phyloP scores from a whole-genome alignment of 805 yeast genomes.

The Pichia eremophila region DNA sequence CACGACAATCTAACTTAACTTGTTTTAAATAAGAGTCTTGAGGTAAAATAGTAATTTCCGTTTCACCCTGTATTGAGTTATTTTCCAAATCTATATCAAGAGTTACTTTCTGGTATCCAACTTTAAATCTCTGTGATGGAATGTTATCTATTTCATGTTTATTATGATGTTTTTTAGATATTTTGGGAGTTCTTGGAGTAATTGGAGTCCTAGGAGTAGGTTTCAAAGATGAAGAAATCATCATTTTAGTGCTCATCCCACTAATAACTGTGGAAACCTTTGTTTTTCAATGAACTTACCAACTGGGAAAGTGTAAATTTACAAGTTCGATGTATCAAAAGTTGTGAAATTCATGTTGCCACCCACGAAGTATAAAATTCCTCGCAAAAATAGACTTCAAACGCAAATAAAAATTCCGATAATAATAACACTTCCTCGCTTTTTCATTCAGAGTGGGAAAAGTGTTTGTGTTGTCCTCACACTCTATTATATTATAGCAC shows the following conservation, averaged over 20 bases:
- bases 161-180: constrained; percentile 19
- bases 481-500: too few relatives aligned
- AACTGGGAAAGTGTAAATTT: too few relatives aligned
- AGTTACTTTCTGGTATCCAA: constrained; percentile 78
- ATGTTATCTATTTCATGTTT: constrained; percentile 18
- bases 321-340: not conserved
- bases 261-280: too few relatives aligned
- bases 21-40: constrained; percentile 44
- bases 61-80: constrained; percentile 53
- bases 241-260: not conserved
- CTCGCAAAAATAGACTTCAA: too few relatives aligned
- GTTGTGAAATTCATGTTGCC: constrained; percentile 6
- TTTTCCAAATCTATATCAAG: constrained; percentile 72
- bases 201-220: constrained; percentile 16
- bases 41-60: constrained; percentile 79
- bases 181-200: constrained; percentile 14
- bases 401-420: too few relatives aligned
- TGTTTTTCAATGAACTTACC: too few relatives aligned
- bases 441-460: too few relatives aligned
- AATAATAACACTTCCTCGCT: too few relatives aligned
- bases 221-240: constrained; percentile 11
- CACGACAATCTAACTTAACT: constrained; percentile 73
- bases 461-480: too few relatives aligned
- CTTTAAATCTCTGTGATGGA: constrained; percentile 42
- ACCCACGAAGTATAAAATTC: too few relatives aligned